Conservation (phyloP, 2,329 filamentous ascomycete genomes). For the Pseudofabraea citricarpa region DNA sequence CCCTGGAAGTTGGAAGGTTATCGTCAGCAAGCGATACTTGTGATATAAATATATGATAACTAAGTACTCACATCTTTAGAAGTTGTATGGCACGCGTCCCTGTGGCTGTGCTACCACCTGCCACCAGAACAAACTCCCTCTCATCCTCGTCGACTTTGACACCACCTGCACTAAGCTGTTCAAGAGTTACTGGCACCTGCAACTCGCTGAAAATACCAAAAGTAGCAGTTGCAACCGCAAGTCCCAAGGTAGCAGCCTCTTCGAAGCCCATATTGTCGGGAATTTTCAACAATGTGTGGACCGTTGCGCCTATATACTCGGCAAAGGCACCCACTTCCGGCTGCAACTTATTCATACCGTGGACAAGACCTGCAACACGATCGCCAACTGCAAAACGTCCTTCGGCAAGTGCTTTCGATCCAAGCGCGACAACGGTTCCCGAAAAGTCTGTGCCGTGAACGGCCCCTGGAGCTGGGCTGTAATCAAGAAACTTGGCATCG, state of each 20-base stretch:
- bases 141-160: neutral
- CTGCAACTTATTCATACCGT: conserved; percentile 6
- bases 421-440: conserved; percentile 27
- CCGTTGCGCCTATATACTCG: conserved; percentile 31
- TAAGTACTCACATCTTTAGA: conserved; percentile 27
- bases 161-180: conserved; percentile 3
- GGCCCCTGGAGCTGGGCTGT: conserved; percentile 22
- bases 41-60: too few species aligned
- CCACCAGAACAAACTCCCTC: conserved; percentile 32
- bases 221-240: conserved; percentile 9
- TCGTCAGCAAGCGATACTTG: neutral
- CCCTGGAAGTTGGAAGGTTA: neutral
- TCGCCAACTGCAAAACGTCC: conserved; percentile 17
- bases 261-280: conserved; percentile 29
- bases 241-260: conserved; percentile 20
- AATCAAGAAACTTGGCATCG: conserved; percentile 30
- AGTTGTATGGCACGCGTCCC: conserved; percentile 41
- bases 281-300: conserved; percentile 34
- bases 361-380: conserved; percentile 7
- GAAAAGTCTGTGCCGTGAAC: conserved; percentile 31
- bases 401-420: neutral
- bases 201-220: conserved; percentile 14
- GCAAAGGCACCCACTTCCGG: conserved; percentile 35
- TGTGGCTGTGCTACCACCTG: conserved; percentile 38
- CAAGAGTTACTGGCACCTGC: conserved; percentile 12